phyloP scores from a whole-genome alignment of 352 stramenopile species.

The Phytophthora melonis region DNA sequence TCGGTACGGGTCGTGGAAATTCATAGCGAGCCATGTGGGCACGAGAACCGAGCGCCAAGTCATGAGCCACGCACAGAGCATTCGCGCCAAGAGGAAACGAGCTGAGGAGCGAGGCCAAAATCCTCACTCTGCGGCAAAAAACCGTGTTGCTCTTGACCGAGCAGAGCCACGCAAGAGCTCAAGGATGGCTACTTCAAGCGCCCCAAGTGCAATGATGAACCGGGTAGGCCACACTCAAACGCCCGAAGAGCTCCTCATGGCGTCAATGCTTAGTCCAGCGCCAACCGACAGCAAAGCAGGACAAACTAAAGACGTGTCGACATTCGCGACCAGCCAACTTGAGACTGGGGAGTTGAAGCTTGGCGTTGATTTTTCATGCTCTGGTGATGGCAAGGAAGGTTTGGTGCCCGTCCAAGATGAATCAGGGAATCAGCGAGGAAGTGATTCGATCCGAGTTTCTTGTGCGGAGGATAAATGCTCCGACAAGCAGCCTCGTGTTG shows the following conservation, averaged over 20 bases:
- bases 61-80: conserved; percentile 29
- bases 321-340: neutral
- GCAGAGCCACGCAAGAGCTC: neutral
- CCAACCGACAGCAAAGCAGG: neutral
- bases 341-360: neutral
- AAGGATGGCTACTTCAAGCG: neutral
- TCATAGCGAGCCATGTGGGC: conserved; percentile 19
- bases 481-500: neutral
- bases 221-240: neutral
- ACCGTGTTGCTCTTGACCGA: neutral
- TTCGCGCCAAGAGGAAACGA: conserved; percentile 27
- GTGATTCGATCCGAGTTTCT: neutral
- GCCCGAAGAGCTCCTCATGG: neutral
- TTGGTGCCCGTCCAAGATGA: neutral
- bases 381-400: neutral
- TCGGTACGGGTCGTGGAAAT: conserved; percentile 30
- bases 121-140: neutral
- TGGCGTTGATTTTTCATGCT: neutral
- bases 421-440: neutral
- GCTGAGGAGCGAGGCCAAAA: neutral
- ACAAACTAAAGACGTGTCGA: neutral
- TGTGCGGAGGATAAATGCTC: neutral
- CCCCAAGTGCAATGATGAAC: too few relatives aligned
- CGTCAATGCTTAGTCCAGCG: neutral
- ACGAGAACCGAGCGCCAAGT: conserved; percentile 34